Base-by-base conservation (phyloP, 345 rosid species). In the Xanthoceras sorbifolium region DNA sequence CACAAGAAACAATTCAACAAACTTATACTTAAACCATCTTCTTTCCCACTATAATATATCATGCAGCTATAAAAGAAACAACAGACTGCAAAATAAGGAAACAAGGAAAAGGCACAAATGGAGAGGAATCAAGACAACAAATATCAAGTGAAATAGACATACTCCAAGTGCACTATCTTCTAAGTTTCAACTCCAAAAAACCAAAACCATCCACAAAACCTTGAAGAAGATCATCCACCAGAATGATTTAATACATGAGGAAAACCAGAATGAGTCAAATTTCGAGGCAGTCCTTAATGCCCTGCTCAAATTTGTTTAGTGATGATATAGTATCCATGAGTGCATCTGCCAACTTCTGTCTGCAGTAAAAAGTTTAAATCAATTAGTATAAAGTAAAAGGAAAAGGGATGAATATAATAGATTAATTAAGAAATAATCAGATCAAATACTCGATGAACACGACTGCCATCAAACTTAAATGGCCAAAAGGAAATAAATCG, bases 231-330 rank as follows among this genome's bases (percentile, higher is more conserved):
- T 67, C 10, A 52, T 67, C 63, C 72, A 63, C 63, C 80, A 64
- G 44, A 68, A 66, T 48, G 55, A 23, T 64, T 54, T 15, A 26
- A 77, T 44, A 40, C 70, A 25, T 42, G 57, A 54, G 23, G 54
- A 59, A 70, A 42, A 64, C 31, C 17, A 9, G 28, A 79, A 62
- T 34, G 74, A n/a, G 71, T 85, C 86, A 90, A 46, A 57, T 84
- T 85, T 86, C 88, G 12, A 90, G 92, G 78, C 92, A 89, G 71
- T 86, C 88, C 85, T 82, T 82, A 63, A 90, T 80, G 25, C 88
- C 82, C 82, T 82, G 83, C 87, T 90, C 92, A 69, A 90, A 85
- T 76, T 87, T 87, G 83, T 86, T 71, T 64, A 90, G 87, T 44
- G 89, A 86, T 76, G 90, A 70, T 79, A 89, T 66, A 61, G 90